Conservation (phyloP, 208 protist genomes). For the Polymyxa betae region DNA sequence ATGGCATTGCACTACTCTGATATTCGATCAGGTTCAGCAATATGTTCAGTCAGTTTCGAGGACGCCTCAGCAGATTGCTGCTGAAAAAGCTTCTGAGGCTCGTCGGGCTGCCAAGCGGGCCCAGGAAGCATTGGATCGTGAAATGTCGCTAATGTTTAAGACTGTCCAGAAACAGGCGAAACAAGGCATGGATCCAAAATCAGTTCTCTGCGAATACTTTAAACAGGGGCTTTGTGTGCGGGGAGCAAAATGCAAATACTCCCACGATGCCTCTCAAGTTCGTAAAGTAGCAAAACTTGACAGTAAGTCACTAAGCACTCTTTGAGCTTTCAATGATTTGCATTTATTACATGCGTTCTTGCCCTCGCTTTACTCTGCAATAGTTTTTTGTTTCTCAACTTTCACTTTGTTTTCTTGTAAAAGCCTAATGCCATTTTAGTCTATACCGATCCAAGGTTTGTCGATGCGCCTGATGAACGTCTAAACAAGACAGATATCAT, state of each 20-base stretch:
- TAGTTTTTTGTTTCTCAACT: too few species aligned
- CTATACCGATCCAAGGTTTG: background rate
- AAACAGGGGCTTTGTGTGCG: constrained; percentile 20
- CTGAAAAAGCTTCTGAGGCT: constrained; percentile 10
- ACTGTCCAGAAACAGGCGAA: constrained; percentile 44
- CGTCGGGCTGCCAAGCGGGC: background rate
- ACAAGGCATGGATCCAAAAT: constrained; percentile 48
- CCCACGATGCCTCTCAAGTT: constrained; percentile 26
- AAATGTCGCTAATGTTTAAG: constrained; percentile 48
- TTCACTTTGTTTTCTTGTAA: background rate
- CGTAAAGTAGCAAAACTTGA: constrained; percentile 45
- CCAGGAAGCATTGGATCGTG: constrained; percentile 33
- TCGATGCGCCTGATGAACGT: constrained; percentile 21
- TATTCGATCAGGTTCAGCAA: constrained; percentile 4
- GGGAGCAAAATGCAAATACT: constrained; percentile 44
- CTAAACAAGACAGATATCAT: constrained; percentile 5
- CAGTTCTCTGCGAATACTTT: constrained; percentile 52
- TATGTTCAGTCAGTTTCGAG: constrained; percentile 22
- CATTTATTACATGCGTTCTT: too few species aligned
- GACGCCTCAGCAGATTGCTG: background rate
- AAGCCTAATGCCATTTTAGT: background rate
- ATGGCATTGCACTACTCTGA: background rate
- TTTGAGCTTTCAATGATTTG: background rate
- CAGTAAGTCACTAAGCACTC: background rate
- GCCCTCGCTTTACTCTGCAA: too few species aligned